phyloP scores from a whole-genome alignment of 2,329 filamentous ascomycete genomes.

The Stagonosporopsis tanaceti region DNA sequence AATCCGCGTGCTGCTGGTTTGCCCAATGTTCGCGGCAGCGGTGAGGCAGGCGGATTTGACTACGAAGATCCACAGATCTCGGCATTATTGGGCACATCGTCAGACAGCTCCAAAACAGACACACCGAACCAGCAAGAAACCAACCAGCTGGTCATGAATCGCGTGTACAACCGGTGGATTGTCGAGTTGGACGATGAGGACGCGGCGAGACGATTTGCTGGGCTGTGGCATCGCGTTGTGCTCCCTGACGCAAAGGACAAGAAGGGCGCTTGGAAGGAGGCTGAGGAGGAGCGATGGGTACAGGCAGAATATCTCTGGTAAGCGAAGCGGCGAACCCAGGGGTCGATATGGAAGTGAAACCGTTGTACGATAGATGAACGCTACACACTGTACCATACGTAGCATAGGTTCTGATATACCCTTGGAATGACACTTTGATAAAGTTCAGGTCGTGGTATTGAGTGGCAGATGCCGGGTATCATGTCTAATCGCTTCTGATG shows the following conservation, averaged over 20 bases:
- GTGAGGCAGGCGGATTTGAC: background rate
- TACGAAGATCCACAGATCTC: slow-evolving; percentile 30
- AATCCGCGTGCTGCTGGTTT: slow-evolving; percentile 33
- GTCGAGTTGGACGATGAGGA: slow-evolving; percentile 63
- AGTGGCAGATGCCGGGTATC: slow-evolving; percentile 22
- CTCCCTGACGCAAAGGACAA: slow-evolving; percentile 44
- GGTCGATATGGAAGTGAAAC: background rate
- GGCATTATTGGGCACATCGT: slow-evolving; percentile 19
- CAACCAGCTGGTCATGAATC: slow-evolving; percentile 43
- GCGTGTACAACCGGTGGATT: slow-evolving; percentile 59
- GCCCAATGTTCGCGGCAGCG: background rate
- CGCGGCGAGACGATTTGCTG: slow-evolving; percentile 62
- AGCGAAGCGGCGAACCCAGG: slow-evolving; percentile 17
- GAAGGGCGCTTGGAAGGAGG: slow-evolving; percentile 34
- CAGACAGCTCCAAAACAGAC: background rate
- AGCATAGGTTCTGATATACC: background rate
- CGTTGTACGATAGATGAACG: background rate
- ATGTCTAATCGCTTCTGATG: background rate
- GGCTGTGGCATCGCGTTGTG: slow-evolving; percentile 61
- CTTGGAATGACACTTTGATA: background rate
- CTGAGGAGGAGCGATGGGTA: slow-evolving; percentile 52
- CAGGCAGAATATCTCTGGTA: slow-evolving; percentile 61
- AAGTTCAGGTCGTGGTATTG: background rate
- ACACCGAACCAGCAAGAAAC: slow-evolving; percentile 22
- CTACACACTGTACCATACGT: background rate